Conservation (phyloP, 2,329 filamentous ascomycete species). For the Aspergillus sp. region DNA sequence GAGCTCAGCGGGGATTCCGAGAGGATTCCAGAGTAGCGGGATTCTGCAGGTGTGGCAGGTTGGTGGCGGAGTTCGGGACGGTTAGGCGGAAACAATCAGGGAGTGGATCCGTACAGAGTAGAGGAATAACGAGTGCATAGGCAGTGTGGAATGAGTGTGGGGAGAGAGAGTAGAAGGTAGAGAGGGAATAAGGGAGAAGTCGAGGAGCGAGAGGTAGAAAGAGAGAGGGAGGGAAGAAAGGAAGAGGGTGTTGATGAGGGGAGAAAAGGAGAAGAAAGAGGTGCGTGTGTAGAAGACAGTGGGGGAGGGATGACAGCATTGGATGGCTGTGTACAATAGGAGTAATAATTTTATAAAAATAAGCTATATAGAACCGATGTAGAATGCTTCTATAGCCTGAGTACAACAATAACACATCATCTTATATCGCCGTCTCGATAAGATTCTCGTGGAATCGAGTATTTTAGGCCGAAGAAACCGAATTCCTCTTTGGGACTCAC, state of each 20-base stretch:
- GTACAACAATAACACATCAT: too few species aligned
- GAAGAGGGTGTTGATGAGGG: conserved; percentile 2
- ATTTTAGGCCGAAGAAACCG: neutral
- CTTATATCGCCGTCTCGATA: too few species aligned
- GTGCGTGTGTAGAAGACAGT: conserved; percentile 22
- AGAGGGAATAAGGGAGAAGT: neutral
- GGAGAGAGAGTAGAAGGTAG: neutral
- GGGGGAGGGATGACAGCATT: conserved; percentile 19
- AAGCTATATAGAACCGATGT: too few species aligned
- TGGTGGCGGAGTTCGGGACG: conserved; percentile 1
- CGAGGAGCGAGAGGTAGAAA: neutral
- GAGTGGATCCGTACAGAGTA: neutral
- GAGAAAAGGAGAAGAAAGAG: conserved; percentile 15
- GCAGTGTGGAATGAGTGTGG: neutral
- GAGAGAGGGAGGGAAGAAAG: conserved; percentile 1
- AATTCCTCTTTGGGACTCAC: neutral
- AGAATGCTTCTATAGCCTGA: too few species aligned
- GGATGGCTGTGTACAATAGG: too few species aligned
- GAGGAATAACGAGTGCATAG: conserved; percentile 7
- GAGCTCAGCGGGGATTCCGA: neutral
- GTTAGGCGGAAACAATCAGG: conserved; percentile 1
- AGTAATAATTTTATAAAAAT: too few species aligned
- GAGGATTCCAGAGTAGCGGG: neutral
- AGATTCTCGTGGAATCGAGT: too few species aligned
- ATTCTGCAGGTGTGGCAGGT: neutral